phyloP scores from a whole-genome alignment of 768 basidiomycete genomes.

The Pleurotus citrinopileatus region DNA sequence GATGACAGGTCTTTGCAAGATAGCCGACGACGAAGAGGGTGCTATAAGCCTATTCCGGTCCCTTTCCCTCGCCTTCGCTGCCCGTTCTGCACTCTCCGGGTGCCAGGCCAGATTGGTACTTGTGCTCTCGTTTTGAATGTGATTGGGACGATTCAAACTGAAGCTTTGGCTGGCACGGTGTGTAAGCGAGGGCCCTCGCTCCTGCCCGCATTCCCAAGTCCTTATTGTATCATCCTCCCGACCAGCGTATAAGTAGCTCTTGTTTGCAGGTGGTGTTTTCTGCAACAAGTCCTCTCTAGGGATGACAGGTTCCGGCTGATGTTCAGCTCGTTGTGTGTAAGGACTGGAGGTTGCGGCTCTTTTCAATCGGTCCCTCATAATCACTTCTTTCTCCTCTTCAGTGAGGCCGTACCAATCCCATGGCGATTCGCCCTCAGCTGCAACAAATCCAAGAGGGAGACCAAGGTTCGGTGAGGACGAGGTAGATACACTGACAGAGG shows the following conservation, averaged over 20 bases:
- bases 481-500: background rate
- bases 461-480: background rate
- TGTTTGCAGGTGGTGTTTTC: background rate
- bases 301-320: background rate
- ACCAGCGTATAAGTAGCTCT: too few relatives aligned
- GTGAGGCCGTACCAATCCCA: conserved; percentile 6
- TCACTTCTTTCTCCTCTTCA: background rate
- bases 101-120: background rate
- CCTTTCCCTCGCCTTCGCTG: conserved; percentile 1
- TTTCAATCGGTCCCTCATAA: background rate
- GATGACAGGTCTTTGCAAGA: background rate
- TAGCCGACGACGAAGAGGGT: background rate
- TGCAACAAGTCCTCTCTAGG: background rate
- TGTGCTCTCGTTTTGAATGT: background rate
- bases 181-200: too few relatives aligned
- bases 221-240: too few relatives aligned
- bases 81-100: background rate
- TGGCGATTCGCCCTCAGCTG: background rate
- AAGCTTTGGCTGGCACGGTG: background rate
- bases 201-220: too few relatives aligned
- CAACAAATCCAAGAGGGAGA: conserved; percentile 1
- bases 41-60: background rate
- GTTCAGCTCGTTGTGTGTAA: background rate
- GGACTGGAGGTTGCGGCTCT: background rate
- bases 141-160: background rate